Base-by-base conservation (phyloP, 441 rosid species). In the Viola pubescens region DNA sequence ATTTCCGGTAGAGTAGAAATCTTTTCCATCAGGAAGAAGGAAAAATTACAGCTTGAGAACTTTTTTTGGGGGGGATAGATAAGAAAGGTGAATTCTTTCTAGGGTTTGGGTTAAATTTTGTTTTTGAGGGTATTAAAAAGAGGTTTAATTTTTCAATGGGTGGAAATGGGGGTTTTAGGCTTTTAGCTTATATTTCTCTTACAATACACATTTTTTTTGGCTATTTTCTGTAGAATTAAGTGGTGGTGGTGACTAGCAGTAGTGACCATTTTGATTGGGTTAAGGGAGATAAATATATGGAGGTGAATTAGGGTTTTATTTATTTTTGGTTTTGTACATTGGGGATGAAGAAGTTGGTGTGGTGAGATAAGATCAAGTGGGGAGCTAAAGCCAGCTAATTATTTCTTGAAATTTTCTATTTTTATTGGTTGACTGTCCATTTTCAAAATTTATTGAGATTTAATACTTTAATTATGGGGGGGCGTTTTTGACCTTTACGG, bases 1-100 rank as follows among this genome's bases (percentile, higher is more conserved):
- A 54, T 77, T 58, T 68, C 82, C 62, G 77, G 77, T 39, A 38
- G 60, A 61, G 56, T 49, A 40, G 85, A 65, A 38, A 83, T 62
- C 63, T 44, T 58, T 65, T 80, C 85, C 85, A 80, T 76, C 58
- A 4, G 45, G 37, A 55, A 10, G 3, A 12, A 26, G 19, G 52
- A 67, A 67, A 62, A 45, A 59, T 75, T 70, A 68, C 76, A 67
- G 80, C 62, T 52, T 46, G 4, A 11, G 49, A 62, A 57, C 26
- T 19, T 19, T 19, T 19, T 19, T 19, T 19, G 0, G 0, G 26
- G 26, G 26, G n/a, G n/a, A 53, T 65, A 54, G 39, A n/a, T 12
- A 58, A 11, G 14, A 16, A 62, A 54, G 56, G 60, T 70, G 64
- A 52, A 64, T 52, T 47, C 45, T 44, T 55, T 54, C 19, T 60